Conservation (phyloP, 2,329 filamentous ascomycete species). For the Hypomyces perniciosus region DNA sequence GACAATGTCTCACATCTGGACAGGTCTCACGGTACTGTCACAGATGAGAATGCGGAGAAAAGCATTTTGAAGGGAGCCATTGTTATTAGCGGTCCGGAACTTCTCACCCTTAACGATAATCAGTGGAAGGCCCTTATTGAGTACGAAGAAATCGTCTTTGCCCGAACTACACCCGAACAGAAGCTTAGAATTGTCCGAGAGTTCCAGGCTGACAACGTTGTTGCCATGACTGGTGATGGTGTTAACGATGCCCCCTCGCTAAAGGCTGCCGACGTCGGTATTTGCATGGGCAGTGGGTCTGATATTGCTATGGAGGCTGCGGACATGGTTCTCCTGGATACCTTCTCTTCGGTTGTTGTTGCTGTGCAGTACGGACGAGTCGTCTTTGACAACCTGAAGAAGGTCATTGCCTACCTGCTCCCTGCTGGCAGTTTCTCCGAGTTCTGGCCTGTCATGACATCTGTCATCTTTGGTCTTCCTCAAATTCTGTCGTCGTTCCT, state of each 20-base stretch:
- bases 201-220: constrained; percentile 60
- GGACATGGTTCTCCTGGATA: constrained; percentile 74
- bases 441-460: constrained; percentile 70
- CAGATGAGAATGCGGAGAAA: constrained; percentile 19
- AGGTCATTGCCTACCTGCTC: constrained; percentile 63
- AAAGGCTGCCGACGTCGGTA: constrained; percentile 73
- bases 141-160: constrained; percentile 69
- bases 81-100: constrained; percentile 59
- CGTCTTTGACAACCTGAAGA: constrained; percentile 76
- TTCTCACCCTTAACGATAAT: constrained; percentile 57
- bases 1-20: constrained; percentile 49
- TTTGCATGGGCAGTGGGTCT: constrained; percentile 73
- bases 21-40: constrained; percentile 19
- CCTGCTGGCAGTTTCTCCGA: constrained; percentile 70
- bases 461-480: constrained; percentile 64
- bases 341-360: constrained; percentile 65
- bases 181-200: constrained; percentile 75
- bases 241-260: constrained; percentile 83
- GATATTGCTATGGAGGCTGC: constrained; percentile 79
- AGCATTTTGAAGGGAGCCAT: constrained; percentile 39
- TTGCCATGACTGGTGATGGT: constrained; percentile 82
- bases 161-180: constrained; percentile 70
- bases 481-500: constrained; percentile 69
- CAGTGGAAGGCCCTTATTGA: constrained; percentile 62
- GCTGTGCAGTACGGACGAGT: constrained; percentile 67